Evolutionary conservation across 805 yeast genomes (phyloP).

Genomic region (Lipomyces starkeyi): DNA sequence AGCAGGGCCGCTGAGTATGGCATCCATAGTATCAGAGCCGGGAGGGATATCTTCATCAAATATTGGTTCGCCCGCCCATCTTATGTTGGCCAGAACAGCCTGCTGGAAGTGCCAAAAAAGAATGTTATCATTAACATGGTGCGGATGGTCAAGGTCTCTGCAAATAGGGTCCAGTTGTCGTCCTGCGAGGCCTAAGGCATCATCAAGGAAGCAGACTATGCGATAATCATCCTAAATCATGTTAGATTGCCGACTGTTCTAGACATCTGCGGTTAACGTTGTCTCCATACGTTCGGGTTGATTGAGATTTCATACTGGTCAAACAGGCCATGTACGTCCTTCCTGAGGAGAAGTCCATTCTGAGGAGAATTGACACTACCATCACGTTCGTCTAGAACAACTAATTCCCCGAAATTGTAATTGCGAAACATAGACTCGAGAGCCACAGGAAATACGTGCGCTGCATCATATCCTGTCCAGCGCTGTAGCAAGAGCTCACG

Average conservation of each 20-base stretch:
- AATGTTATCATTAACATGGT: slow-evolving; percentile 1
- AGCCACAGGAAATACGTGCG: no score
- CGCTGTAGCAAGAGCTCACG: no score
- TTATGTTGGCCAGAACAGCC: slow-evolving; percentile 5
- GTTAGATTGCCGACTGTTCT: slow-evolving; percentile 5
- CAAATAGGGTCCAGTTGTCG: slow-evolving; percentile 8
- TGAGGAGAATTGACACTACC: no score
- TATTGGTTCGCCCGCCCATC: not conserved
- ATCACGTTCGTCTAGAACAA: no score
- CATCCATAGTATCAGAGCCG: slow-evolving; percentile 8
- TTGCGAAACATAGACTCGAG: no score
- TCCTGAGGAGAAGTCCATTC: no score
- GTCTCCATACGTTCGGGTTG: no score
- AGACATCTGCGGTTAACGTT: not conserved
- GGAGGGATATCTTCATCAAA: slow-evolving; percentile 9
- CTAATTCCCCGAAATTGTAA: no score
- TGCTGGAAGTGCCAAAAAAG: slow-evolving; percentile 5
- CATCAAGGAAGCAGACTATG: slow-evolving; percentile 6
- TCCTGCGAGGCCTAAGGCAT: slow-evolving; percentile 5
- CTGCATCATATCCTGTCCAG: no score
- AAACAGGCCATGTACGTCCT: no score
- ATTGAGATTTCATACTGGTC: no score
- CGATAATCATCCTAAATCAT: slow-evolving; percentile 8
- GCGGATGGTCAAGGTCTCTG: not conserved
- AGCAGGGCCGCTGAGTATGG: slow-evolving; percentile 2